Evolutionary conservation across 1,284 basidiomycete genomes (phyloP).

Genomic region (Naganishia sp.): DNA sequence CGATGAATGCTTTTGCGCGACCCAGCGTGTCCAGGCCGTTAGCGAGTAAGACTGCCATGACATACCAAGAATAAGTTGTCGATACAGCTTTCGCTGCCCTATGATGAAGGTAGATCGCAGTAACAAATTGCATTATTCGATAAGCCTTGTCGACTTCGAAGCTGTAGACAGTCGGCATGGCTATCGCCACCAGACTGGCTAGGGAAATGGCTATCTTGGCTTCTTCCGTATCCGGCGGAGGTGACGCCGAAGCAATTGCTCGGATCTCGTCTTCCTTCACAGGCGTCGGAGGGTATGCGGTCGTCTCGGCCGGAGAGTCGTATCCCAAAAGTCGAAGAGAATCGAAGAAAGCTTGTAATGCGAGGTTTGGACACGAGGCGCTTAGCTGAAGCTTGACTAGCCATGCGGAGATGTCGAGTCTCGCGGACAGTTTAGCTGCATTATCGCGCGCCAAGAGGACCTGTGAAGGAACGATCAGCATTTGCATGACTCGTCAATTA

Average conservation of each 20-base stretch:
- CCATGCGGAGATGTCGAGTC: conserved; percentile 27
- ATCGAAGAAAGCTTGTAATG: conserved; percentile 17
- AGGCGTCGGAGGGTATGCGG: neutral
- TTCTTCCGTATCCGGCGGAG: conserved; percentile 17
- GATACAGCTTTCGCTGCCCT: conserved; percentile 10
- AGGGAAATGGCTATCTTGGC: conserved; percentile 10
- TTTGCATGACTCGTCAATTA: neutral
- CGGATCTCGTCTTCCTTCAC: conserved; percentile 7
- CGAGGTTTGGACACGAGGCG: conserved; percentile 11
- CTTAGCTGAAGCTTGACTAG: conserved; percentile 22
- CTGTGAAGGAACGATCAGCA: conserved; percentile 1
- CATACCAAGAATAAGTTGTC: conserved; percentile 25
- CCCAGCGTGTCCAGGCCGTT: conserved; percentile 16
- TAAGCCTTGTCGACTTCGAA: conserved; percentile 17
- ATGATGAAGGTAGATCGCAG: conserved; percentile 20
- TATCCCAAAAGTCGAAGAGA: conserved; percentile 16
- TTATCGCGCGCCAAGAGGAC: conserved; percentile 5
- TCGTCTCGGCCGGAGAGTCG: conserved; percentile 9
- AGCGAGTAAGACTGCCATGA: conserved; percentile 20
- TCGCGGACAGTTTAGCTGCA: conserved; percentile 5
- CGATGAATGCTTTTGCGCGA: conserved; percentile 11
- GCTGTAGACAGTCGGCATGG: conserved; percentile 10
- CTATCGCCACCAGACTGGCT: conserved; percentile 12
- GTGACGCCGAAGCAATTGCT: neutral
- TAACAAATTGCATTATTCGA: conserved; percentile 26